A percentile compares a stretch with the other conserved stretches of the same genome.
Conservation (phyloP, 768 basidiomycete genomes). For the Tephrocybe sp. region DNA sequence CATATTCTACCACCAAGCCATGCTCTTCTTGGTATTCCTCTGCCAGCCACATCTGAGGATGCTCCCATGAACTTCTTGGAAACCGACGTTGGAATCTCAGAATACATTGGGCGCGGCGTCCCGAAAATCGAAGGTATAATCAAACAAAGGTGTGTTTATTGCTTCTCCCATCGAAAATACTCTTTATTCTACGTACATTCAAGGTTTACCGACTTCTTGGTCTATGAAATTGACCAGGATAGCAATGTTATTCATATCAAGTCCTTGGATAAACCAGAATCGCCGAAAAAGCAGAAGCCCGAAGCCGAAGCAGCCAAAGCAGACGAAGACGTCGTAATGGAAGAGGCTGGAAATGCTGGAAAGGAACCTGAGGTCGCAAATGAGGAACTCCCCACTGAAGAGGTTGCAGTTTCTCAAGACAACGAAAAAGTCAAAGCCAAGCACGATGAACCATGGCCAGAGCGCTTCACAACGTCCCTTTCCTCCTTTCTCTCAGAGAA, state of each 20-base stretch:
- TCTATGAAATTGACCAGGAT: constrained; percentile 85
- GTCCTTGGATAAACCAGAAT: constrained; percentile 68
- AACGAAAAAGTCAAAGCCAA: constrained; percentile 14
- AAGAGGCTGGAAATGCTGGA: constrained; percentile 13
- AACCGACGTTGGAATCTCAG: constrained; percentile 85
- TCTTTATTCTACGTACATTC: constrained; percentile 2
- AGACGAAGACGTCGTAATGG: constrained; percentile 20
- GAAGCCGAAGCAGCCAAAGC: constrained; percentile 16
- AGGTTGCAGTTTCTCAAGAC: constrained; percentile 6
- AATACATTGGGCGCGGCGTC: constrained; percentile 72
- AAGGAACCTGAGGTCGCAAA: constrained; percentile 12
- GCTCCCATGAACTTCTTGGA: constrained; percentile 64
- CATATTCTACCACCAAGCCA: constrained; percentile 73
- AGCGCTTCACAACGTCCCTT: constrained; percentile 53
- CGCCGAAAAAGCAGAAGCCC: constrained; percentile 35
- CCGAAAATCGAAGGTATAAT: constrained; percentile 87
- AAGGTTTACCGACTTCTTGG: constrained; percentile 97
- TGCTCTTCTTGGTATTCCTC: constrained; percentile 57
- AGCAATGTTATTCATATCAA: constrained; percentile 80
- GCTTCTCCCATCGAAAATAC: not conserved
- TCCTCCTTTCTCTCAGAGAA: constrained; percentile 61
- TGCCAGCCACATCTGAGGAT: constrained; percentile 45
- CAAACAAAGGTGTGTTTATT: constrained; percentile 78
- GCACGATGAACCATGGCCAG: constrained; percentile 60
- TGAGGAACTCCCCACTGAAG: constrained; percentile 4